Conservation (phyloP, 2,329 filamentous ascomycete species). For the Camillea tinctor region DNA sequence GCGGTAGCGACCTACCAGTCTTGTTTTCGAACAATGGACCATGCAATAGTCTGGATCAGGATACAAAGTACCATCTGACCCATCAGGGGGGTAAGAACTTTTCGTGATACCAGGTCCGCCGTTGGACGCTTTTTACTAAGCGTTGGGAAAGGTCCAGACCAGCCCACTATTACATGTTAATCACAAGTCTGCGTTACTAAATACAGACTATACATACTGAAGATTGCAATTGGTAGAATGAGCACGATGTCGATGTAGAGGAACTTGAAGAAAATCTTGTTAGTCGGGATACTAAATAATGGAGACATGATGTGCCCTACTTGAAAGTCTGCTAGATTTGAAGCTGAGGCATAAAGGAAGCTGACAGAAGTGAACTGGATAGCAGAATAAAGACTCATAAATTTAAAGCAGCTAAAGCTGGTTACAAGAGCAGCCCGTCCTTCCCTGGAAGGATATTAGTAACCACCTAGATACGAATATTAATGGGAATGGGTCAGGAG, state of each 20-base stretch:
- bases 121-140: slow-evolving; percentile 85
- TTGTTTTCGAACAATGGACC: slow-evolving; percentile 72
- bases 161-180: slow-evolving; percentile 65
- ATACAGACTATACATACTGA: slow-evolving; percentile 57
- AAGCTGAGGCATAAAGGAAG: slow-evolving; percentile 91
- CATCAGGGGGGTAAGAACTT: slow-evolving; percentile 84
- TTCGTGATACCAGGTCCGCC: slow-evolving; percentile 86
- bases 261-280: slow-evolving; percentile 51
- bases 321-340: slow-evolving; percentile 95
- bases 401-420: slow-evolving; percentile 99
- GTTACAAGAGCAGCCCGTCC: slow-evolving; percentile 94
- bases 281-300: slow-evolving; percentile 1
- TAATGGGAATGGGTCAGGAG: neutral
- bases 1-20: slow-evolving; percentile 59
- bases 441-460: slow-evolving; percentile 55
- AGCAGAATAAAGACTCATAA: slow-evolving; percentile 98
- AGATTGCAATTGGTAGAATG: slow-evolving; percentile 94
- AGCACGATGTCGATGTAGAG: slow-evolving; percentile 91
- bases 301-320: slow-evolving; percentile 34
- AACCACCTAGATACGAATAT: neutral
- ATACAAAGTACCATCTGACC: slow-evolving; percentile 86
- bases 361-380: slow-evolving; percentile 98
- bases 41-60: slow-evolving; percentile 71
- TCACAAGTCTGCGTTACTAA: slow-evolving; percentile 8
- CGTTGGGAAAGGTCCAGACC: slow-evolving; percentile 79